Evolutionary conservation across 2,329 filamentous ascomycete genomes (phyloP).

Genomic region (Hypoxylon sp.): DNA sequence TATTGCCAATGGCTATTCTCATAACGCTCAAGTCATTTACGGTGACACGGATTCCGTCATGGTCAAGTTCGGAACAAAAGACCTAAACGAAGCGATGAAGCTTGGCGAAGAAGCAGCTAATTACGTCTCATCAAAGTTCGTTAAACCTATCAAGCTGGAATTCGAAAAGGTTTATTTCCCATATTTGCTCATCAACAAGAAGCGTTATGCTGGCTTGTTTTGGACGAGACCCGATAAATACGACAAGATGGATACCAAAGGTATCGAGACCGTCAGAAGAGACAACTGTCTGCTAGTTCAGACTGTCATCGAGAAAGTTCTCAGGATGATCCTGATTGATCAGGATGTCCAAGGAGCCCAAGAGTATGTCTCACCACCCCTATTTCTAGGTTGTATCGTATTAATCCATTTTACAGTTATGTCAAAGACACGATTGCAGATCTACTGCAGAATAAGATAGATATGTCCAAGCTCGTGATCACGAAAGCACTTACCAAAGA

Average conservation of each 20-base stretch:
- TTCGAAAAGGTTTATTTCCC: conserved; percentile 99
- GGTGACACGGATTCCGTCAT: conserved; percentile 99
- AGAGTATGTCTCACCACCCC: conserved; percentile 75
- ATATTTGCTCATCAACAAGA: conserved; percentile 99
- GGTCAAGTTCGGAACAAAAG: conserved; percentile 96
- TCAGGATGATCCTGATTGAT: conserved; percentile 96
- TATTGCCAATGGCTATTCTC: conserved; percentile 92
- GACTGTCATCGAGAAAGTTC: conserved; percentile 95
- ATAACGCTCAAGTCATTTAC: conserved; percentile 97
- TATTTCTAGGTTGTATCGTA: conserved; percentile 37
- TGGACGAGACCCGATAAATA: conserved; percentile 96
- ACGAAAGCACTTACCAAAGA: conserved; percentile 95
- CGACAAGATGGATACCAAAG: conserved; percentile 99
- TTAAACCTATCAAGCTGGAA: conserved; percentile 97
- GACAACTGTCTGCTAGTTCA: conserved; percentile 97
- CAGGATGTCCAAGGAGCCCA: conserved; percentile 91
- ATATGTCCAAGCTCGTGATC: conserved; percentile 99
- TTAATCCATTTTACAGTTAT: conserved; percentile 74
- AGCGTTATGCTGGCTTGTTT: conserved; percentile 97
- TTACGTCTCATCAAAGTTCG: conserved; percentile 91
- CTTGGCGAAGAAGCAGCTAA: conserved; percentile 93
- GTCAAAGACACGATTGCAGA: conserved; percentile 97
- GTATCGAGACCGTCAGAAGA: conserved; percentile 96
- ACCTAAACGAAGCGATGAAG: conserved; percentile 91
- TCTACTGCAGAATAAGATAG: conserved; percentile 95